Evolutionary conservation across 169 alveolate genomes (phyloP), one percentile per base, ranked within the genome.

Genomic region (Eimeria maxima): DNA sequence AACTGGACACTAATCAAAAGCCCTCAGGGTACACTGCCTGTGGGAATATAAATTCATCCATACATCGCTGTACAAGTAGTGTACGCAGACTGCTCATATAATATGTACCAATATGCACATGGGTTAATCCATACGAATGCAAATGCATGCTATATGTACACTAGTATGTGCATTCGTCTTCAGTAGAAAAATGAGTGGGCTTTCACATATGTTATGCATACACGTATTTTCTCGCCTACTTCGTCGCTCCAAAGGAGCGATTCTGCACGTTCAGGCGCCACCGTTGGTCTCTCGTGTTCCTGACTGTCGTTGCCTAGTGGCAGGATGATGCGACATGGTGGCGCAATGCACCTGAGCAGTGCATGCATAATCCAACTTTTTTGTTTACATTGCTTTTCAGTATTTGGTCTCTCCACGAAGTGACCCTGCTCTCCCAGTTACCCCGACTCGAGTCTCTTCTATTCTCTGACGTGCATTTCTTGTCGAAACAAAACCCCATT

Each of bases 401-500:
- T 80, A 65, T 93, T 42, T 50, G 96, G 65, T 88, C 90, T 14
- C 73, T 93, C 29, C 76, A 80, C 33, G 96, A 93, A 42, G 78
- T 93, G 42, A 29, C 80, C 69, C 76, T 60, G 44, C 47, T 93
- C 55, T 38, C 93, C 4, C 89, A 16, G 20, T 78, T 93, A 22
- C 96, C 96, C 42, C 73, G 29, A 8, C 96, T 93, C 71, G 33
- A 44, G 65, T 88, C 90, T 45, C 93, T 93, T 78, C 74, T 80
- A 33, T 47, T 93, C 44, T 74, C 96, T n/a, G 96, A 93, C 96
- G 76, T 93, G 16, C 93, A 93, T 29, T 93, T 93, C 50, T 71
- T 45, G 44, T n/a, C 81, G 33, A 80, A 74, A 45, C 94, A 80
- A 44, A 93, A 93, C 73, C 96, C 96, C 33, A 88, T 93, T 6